These are phyloP conservation scores for Dipteronia sinensis DNA, from an alignment of 345 rosid species.

Conservation along the genomic window DNA sequence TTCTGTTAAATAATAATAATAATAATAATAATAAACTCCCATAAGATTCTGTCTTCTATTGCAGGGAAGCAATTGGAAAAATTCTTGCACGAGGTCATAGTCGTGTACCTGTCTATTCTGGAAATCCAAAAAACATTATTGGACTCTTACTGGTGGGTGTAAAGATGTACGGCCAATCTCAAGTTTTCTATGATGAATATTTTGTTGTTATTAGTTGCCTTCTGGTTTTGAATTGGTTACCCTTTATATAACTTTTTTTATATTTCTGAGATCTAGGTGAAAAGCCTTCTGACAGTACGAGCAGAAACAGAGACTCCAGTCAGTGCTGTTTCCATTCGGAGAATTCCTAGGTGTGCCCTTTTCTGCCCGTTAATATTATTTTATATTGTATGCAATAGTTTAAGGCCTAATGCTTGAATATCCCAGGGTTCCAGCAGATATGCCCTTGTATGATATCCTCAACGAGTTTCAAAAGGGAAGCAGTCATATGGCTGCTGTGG, in stretches of 20 bases:
- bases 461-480: slow-evolving; percentile 90
- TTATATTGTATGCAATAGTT: slow-evolving; percentile 2
- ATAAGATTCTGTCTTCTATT: slow-evolving; percentile 19
- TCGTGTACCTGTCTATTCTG: slow-evolving; percentile 73
- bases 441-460: slow-evolving; percentile 87
- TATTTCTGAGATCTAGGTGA: slow-evolving; percentile 47
- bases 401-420: slow-evolving; percentile 23
- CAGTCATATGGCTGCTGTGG: slow-evolving; percentile 93
- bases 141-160: slow-evolving; percentile 75
- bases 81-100: slow-evolving; percentile 80
- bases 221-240: slow-evolving; percentile 17
- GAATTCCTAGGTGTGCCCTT: slow-evolving; percentile 61
- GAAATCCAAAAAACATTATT: slow-evolving; percentile 69
- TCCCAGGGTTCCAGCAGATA: slow-evolving; percentile 76
- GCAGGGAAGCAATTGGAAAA: slow-evolving; percentile 88
- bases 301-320: slow-evolving; percentile 81
- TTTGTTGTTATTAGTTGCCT: slow-evolving; percentile 7
- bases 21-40: neutral
- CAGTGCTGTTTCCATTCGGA: slow-evolving; percentile 78
- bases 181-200: slow-evolving; percentile 9
- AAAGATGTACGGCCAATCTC: slow-evolving; percentile 16
- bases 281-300: slow-evolving; percentile 77
- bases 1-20: neutral
- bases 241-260: neutral
- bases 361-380: slow-evolving; percentile 2